These are phyloP conservation scores for Candida takata DNA, from an alignment of 805 yeast species.

Conservation along the genomic window DNA sequence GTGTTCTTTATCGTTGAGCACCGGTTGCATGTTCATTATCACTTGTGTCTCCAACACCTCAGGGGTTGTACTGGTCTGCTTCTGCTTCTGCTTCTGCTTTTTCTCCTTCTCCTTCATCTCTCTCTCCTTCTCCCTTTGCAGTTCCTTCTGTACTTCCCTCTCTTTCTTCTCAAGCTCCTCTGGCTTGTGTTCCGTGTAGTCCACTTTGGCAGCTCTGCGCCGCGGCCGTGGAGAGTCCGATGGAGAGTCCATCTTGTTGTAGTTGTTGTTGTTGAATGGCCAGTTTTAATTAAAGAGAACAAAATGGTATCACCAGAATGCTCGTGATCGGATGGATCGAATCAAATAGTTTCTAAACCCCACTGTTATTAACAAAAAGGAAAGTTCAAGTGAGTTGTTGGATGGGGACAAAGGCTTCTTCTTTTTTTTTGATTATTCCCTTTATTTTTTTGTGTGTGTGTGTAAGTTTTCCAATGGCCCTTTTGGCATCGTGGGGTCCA, in stretches of 20 bases:
- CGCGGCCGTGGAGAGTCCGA: slow-evolving; percentile 6
- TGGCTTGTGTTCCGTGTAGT: slow-evolving; percentile 19
- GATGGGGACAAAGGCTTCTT: no score
- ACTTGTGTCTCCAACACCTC: slow-evolving; percentile 10
- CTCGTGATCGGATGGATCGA: no score
- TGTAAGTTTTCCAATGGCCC: no score
- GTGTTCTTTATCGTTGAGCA: slow-evolving; percentile 3
- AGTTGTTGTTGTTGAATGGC: no score
- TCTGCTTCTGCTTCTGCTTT: slow-evolving; percentile 6
- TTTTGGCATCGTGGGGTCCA: no score
- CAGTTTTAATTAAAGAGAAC: no score
- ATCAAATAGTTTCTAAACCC: no score
- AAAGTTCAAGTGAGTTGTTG: no score
- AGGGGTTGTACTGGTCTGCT: slow-evolving; percentile 10
- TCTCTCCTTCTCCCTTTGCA: neutral
- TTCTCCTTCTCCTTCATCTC: slow-evolving; percentile 7
- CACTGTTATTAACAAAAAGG: no score
- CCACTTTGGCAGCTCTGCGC: slow-evolving; percentile 21
- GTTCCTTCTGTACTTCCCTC: slow-evolving; percentile 2
- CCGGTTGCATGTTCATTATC: slow-evolving; percentile 22
- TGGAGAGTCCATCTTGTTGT: no score
- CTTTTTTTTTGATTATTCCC: no score
- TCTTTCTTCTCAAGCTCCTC: slow-evolving; percentile 5
- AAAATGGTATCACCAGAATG: no score
- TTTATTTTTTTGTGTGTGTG: neutral